A percentile compares a stretch with the other conserved stretches of the same genome.
These are phyloP conservation scores for Curvularia spicifera DNA, from an alignment of 2,329 filamentous ascomycete species.

Conservation along the genomic window DNA sequence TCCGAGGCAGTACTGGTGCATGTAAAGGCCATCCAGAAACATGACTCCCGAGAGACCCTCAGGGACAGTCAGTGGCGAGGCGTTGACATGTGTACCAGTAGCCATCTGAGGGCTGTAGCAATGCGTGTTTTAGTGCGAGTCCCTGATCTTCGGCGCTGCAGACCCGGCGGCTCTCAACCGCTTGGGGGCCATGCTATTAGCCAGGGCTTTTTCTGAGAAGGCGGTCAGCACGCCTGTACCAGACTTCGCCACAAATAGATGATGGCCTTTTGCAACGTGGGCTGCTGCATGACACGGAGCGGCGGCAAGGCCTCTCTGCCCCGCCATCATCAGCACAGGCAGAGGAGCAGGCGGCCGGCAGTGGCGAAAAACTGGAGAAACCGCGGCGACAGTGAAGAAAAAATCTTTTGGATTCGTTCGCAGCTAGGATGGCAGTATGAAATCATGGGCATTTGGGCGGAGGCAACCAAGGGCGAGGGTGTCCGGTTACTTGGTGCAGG, in stretches of 20 bases:
- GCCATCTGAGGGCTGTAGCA: background rate
- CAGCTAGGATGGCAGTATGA: slow-evolving; percentile 1
- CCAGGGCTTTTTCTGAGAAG: slow-evolving; percentile 24
- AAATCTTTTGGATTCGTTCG: slow-evolving; percentile 11
- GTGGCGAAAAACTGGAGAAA: slow-evolving; percentile 13
- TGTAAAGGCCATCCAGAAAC: background rate
- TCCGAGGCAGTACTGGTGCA: background rate
- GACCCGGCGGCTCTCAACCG: slow-evolving; percentile 20
- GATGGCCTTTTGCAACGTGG: slow-evolving; percentile 28
- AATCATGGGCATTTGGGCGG: slow-evolving; percentile 15
- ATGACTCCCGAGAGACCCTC: background rate
- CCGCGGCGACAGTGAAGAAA: slow-evolving; percentile 23
- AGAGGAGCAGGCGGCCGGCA: background rate
- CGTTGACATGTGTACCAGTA: background rate
- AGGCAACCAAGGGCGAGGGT: slow-evolving; percentile 3
- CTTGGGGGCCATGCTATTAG: slow-evolving; percentile 17
- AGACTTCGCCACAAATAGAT: slow-evolving; percentile 34
- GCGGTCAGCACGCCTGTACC: slow-evolving; percentile 34
- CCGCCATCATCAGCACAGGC: background rate
- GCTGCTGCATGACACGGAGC: slow-evolving; percentile 13
- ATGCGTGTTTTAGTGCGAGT: slow-evolving; percentile 10
- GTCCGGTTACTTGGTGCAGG: slow-evolving; percentile 10
- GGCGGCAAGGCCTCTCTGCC: slow-evolving; percentile 10
- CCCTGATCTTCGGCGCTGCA: slow-evolving; percentile 27
- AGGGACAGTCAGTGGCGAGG: background rate